Base-by-base conservation (phyloP, 164 flowering plant species). In the Litsea cubeba region DNA sequence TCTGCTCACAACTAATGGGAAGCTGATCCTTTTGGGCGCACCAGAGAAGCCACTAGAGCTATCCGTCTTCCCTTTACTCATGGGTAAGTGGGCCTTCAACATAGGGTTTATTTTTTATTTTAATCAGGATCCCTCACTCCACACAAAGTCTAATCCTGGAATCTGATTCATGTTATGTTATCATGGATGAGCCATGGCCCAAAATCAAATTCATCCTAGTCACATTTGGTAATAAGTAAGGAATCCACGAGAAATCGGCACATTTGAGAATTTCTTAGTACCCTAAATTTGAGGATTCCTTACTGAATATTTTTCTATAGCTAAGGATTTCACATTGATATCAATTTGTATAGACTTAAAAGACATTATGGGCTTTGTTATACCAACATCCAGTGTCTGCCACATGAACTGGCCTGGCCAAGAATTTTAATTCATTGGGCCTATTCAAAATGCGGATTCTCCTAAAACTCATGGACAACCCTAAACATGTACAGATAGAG, bases 21-120 rank as follows among this genome's bases (percentile, higher is more conserved):
- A 83, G 71, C 77, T 87, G 49, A 80, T 85, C 4, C 11, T 84
- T 72, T 81, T 88, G 3, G 90, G 92, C 49, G 79, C 72, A 8
- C 84, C 89, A 0, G 82, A 77, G 0, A 85, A 81, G 77, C 90
- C 91, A 3, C 74, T 82, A 0, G 87, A 87, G 80, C 68, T 88
- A 2, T 88, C 85, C 1, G 73, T 62, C 25, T 80, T 85, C 46
- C 86, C 90, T 1, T 32, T 88, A 64, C 20, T 85, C 10, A 0
- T 74, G 23, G 91, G 91, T 88, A 75, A 75, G 77, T 22, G 65
- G 11, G 60, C 20, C 2, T 54, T 18, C 7, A 54, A 54, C 2
- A 5, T 54, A 15, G 17, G 17, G n/a, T 54, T 54, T 54, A 1
- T 14, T 12, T 54, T 3, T 17, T 54, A 0, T 18, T 54, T 54